These are phyloP conservation scores for Gymnopus androsaceus DNA, from an alignment of 1,284 basidiomycete genomes.

Conservation along the genomic window DNA sequence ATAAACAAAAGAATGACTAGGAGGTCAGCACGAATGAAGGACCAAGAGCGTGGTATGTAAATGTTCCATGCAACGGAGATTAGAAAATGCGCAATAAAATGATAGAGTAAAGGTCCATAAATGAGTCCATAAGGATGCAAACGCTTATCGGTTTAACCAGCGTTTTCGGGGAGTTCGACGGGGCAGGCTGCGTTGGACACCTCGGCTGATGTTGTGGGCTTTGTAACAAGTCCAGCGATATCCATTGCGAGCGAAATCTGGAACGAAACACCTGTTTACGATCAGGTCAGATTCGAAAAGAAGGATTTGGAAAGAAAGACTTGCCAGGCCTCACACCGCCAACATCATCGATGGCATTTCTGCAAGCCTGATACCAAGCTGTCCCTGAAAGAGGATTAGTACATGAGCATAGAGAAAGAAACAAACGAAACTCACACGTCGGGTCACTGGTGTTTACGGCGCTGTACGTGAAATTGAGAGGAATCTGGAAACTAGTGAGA, in stretches of 20 bases:
- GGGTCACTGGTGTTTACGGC: conserved; percentile 78
- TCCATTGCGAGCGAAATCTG: conserved; percentile 66
- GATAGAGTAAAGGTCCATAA: background rate
- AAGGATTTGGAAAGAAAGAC: conserved; percentile 26
- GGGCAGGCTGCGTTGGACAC: conserved; percentile 74
- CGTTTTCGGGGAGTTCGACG: conserved; percentile 57
- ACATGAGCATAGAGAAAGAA: background rate
- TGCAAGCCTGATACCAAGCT: conserved; percentile 81
- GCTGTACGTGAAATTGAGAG: conserved; percentile 80
- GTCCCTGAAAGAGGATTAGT: conserved; percentile 50
- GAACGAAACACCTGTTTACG: conserved; percentile 71
- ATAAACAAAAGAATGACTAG: background rate
- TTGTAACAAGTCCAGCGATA: conserved; percentile 69
- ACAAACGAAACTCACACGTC: conserved; percentile 61
- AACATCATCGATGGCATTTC: conserved; percentile 52
- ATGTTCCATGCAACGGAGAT: conserved; percentile 2
- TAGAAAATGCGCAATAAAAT: background rate
- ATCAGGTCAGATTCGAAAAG: conserved; percentile 35
- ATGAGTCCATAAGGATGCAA: background rate
- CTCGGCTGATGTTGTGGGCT: conserved; percentile 54
- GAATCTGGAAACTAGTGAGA: conserved; percentile 64
- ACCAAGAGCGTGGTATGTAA: background rate
- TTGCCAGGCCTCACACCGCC: conserved; percentile 63
- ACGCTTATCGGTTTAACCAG: conserved; percentile 6
- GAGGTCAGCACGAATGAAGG: background rate